Evolutionary conservation across 2,329 filamentous ascomycete species (phyloP).

Genomic region (Fusarium heterosporum): DNA sequence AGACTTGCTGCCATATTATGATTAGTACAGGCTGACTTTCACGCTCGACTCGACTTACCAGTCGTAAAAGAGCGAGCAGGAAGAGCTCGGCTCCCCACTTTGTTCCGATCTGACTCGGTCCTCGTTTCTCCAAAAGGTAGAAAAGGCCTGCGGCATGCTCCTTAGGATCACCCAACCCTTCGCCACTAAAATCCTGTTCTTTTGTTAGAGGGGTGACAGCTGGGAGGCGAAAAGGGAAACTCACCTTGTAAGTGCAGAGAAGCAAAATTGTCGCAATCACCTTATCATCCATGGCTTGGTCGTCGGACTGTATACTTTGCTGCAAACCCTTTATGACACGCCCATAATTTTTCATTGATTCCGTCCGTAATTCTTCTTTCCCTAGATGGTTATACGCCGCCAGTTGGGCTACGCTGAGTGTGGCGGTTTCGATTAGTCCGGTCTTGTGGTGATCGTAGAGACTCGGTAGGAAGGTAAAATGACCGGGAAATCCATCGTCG

Average conservation of each 20-base stretch:
- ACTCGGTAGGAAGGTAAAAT: conserved; percentile 50
- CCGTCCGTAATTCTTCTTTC: conserved; percentile 43
- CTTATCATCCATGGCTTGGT: conserved; percentile 47
- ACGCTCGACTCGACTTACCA: conserved; percentile 40
- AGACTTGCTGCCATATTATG: conserved; percentile 45
- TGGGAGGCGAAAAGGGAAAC: background rate
- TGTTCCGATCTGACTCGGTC: conserved; percentile 48
- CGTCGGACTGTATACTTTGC: conserved; percentile 43
- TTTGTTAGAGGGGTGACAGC: background rate
- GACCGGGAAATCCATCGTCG: conserved; percentile 49
- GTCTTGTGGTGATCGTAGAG: conserved; percentile 45
- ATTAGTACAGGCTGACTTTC: background rate
- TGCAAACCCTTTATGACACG: conserved; percentile 47
- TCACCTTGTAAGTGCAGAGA: conserved; percentile 48
- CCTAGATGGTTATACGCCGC: conserved; percentile 52
- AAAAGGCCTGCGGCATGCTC: conserved; percentile 52
- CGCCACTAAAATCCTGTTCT: conserved; percentile 50
- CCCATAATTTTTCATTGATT: conserved; percentile 49
- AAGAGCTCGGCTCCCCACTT: conserved; percentile 49
- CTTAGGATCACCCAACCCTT: conserved; percentile 44
- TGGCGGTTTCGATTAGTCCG: conserved; percentile 49
- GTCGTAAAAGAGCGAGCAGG: conserved; percentile 46
- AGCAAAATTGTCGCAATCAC: conserved; percentile 49
- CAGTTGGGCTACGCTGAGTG: conserved; percentile 51
- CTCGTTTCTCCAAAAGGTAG: conserved; percentile 50